Percentiles rank a stretch among this genome's conserved stretches.
phyloP scores from a whole-genome alignment of 768 basidiomycete genomes.

The Ramaria rubella region DNA sequence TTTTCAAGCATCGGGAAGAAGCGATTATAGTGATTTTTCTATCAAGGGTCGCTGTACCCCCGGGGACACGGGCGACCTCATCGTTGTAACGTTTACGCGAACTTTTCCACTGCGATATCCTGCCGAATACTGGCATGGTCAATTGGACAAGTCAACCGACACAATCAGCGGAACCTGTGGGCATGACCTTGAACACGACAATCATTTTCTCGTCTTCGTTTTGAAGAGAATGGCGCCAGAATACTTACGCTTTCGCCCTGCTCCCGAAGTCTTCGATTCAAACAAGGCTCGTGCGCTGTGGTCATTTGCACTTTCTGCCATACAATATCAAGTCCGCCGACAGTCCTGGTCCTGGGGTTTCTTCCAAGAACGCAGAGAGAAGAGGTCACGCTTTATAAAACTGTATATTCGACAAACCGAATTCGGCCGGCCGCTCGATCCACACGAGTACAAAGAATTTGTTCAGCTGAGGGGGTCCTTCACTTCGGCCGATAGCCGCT shows the following conservation, averaged over 20 bases:
- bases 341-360: constrained; percentile 26
- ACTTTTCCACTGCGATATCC: constrained; percentile 18
- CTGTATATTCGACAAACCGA: constrained; percentile 13
- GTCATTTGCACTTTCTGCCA: constrained; percentile 26
- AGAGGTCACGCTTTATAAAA: neutral
- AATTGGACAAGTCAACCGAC: neutral
- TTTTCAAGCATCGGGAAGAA: constrained; percentile 14
- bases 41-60: constrained; percentile 16
- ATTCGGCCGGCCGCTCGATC: neutral
- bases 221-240: constrained; percentile 24
- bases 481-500: neutral
- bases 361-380: constrained; percentile 18
- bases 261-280: constrained; percentile 18
- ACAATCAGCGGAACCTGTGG: neutral
- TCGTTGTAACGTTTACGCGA: constrained; percentile 19
- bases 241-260: constrained; percentile 23
- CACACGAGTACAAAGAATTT: neutral
- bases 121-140: neutral
- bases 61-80: constrained; percentile 13
- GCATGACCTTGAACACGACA: neutral
- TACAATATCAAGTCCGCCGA: constrained; percentile 18
- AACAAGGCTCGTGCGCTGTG: constrained; percentile 26
- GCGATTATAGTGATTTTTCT: constrained; percentile 14
- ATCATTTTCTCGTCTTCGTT: constrained; percentile 15
- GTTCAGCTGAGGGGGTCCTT: neutral